These are phyloP conservation scores for Fusarium udum DNA, from an alignment of 2,329 filamentous ascomycete genomes.

Conservation along the genomic window DNA sequence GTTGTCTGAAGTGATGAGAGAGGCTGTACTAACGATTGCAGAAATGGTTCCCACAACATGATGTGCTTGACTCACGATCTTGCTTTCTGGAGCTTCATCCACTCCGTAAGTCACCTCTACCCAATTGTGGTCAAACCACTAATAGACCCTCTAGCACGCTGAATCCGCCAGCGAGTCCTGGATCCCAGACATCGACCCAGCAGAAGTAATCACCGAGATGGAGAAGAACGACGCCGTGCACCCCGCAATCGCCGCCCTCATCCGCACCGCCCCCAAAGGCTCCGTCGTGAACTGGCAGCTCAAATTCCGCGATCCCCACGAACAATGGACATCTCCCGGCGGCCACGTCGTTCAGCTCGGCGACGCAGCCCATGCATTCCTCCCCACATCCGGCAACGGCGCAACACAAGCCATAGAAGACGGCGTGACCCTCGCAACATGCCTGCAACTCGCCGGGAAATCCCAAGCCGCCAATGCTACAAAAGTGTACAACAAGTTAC, in stretches of 20 bases:
- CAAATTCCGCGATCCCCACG: conserved; percentile 29
- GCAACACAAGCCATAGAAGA: conserved; percentile 28
- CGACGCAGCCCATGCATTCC: conserved; percentile 25
- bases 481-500: conserved; percentile 17
- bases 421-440: conserved; percentile 24
- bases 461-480: conserved; percentile 22
- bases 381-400: conserved; percentile 25
- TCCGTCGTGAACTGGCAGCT: conserved; percentile 32
- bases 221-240: conserved; percentile 29
- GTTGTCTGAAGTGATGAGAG: accelerated
- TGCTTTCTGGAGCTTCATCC: conserved; percentile 31
- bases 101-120: neutral
- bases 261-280: conserved; percentile 26
- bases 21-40: neutral
- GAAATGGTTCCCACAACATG: conserved; percentile 30
- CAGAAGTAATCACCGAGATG: conserved; percentile 22
- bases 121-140: accelerated
- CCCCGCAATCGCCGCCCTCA: conserved; percentile 19
- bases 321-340: conserved; percentile 28
- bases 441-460: conserved; percentile 5
- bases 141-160: neutral
- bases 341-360: conserved; percentile 27
- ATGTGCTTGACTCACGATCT: conserved; percentile 13
- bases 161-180: conserved; percentile 27
- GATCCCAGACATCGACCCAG: conserved; percentile 22